Evolutionary conservation across 768 basidiomycete species (phyloP).

Genomic region (Dendrothele bispora): DNA sequence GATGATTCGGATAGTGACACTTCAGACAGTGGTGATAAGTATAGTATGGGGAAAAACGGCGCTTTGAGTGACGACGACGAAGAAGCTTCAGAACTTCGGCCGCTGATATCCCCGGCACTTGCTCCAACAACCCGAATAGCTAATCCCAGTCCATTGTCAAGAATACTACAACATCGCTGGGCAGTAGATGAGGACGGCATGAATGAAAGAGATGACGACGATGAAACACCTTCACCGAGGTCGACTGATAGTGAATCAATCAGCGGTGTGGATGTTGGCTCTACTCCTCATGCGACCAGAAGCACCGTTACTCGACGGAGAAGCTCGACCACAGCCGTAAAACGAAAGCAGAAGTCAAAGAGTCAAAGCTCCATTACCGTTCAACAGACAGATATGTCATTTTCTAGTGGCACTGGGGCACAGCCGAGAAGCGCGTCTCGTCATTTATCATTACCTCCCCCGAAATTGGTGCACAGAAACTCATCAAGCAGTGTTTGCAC

Average conservation of each 20-base stretch:
- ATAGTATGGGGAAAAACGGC: conserved; percentile 18
- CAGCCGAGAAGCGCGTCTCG: conserved; percentile 48
- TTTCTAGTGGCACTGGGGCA: too few relatives aligned
- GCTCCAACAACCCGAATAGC: conserved; percentile 28
- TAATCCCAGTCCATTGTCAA: conserved; percentile 68
- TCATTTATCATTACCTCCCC: conserved; percentile 27
- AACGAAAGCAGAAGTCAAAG: conserved; percentile 41
- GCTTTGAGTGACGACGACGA: conserved; percentile 38
- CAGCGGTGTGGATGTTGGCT: conserved; percentile 1
- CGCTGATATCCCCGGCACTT: conserved; percentile 35
- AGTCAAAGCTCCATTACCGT: conserved; percentile 70
- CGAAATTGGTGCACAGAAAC: conserved; percentile 40
- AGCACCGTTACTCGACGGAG: conserved; percentile 33
- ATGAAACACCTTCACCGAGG: conserved; percentile 62
- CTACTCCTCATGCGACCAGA: conserved; percentile 5
- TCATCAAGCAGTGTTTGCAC: conserved; percentile 74
- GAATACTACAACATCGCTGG: conserved; percentile 56
- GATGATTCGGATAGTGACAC: conserved; percentile 61
- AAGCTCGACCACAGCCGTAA: conserved; percentile 23
- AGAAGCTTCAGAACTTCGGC: conserved; percentile 15
- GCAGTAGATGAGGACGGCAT: conserved; percentile 43
- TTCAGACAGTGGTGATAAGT: conserved; percentile 45
- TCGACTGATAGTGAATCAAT: conserved; percentile 66
- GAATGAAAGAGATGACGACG: conserved; percentile 36
- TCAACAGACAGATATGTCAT: not conserved